A percentile compares a stretch with the other conserved stretches of the same genome.
These are phyloP conservation scores for Fagus crenata DNA, from an alignment of 306 rosid genomes.

Conservation along the genomic window DNA sequence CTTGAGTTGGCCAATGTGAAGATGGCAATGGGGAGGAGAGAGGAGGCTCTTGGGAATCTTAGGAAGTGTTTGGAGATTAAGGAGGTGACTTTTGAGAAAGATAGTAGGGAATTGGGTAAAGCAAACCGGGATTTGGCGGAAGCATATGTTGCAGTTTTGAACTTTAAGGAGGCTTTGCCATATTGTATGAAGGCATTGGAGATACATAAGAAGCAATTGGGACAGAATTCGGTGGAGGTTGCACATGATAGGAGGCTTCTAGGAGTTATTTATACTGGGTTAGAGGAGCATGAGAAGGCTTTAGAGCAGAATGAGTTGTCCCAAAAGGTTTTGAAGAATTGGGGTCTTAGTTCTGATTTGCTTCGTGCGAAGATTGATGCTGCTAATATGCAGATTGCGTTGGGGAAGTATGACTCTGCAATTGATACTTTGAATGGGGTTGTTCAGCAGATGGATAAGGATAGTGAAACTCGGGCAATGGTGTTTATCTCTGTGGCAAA, in stretches of 20 bases:
- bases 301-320: conserved; percentile 81
- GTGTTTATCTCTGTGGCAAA: conserved; percentile 86
- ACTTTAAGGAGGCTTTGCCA: conserved; percentile 70
- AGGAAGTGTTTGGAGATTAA: conserved; percentile 81
- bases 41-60: conserved; percentile 80
- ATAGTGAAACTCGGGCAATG: conserved; percentile 71
- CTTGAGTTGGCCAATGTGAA: conserved; percentile 78
- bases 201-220: conserved; percentile 60
- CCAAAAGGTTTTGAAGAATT: conserved; percentile 71
- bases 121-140: conserved; percentile 74
- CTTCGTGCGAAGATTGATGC: conserved; percentile 79
- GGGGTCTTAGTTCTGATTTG: conserved; percentile 78
- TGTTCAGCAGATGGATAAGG: conserved; percentile 61
- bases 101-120: conserved; percentile 67
- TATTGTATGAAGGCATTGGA: conserved; percentile 82
- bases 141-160: conserved; percentile 70
- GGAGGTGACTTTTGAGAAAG: conserved; percentile 72
- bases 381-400: conserved; percentile 86
- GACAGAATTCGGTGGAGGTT: conserved; percentile 82
- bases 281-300: conserved; percentile 89
- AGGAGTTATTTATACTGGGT: conserved; percentile 72
- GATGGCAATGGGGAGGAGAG: conserved; percentile 91
- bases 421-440: conserved; percentile 65
- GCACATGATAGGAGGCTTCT: conserved; percentile 80
- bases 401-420: conserved; percentile 78